Evolutionary conservation across 179 eudicot species (phyloP), one percentile per base, ranked within the genome.

Genomic region (Beta macrorhiza): DNA sequence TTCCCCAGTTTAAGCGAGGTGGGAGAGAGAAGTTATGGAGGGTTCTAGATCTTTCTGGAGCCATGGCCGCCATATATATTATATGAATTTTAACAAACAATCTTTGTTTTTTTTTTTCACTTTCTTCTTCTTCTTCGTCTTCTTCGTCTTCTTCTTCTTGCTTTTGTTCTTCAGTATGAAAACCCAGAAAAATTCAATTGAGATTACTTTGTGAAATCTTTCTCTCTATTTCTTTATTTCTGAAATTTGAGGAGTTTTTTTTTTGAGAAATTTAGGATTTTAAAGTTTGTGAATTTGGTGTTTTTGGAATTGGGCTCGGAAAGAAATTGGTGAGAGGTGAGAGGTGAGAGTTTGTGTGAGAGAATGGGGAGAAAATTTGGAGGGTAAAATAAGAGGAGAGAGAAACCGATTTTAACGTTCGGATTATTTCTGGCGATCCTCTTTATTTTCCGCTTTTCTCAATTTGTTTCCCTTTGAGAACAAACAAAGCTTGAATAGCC

Each of bases 11-110:
- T 19, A 88, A 72, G 49, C 83, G 85, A 11, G 90, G 80, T 2
- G 90, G 90, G 8, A 88, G 83, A 17, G 87, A 68, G 87, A 88
- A 88, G 69, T 88, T 88, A 77, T 88, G 90, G 44, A 88, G 84
- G 37, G 72, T 78, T 84, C 88, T 62, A 3, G 87, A 72, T 81
- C 67, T 87, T 71, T 83, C 88, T 52, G 82, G 78, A 71, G 80
- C 81, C 87, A 84, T 88, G 63, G 82, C 80, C 68, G 85, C 87
- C 90, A 83, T 88, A 25, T 2, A 32, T 55, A 6, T 64, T 0
- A 29, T 29, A 29, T 29, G 32, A 29, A 37, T 0, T 37, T 37
- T 37, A 37, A 37, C 42, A 37, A 37, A 37, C 42, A 37, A 37
- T 37, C 42, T 37, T 37, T 37, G 42, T 3, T 37, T 37, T 37